Percentiles rank a stretch among this genome's conserved stretches.
These are phyloP conservation scores for Atkinsonella hypoxylon DNA, from an alignment of 2,329 filamentous ascomycete genomes.

Conservation along the genomic window DNA sequence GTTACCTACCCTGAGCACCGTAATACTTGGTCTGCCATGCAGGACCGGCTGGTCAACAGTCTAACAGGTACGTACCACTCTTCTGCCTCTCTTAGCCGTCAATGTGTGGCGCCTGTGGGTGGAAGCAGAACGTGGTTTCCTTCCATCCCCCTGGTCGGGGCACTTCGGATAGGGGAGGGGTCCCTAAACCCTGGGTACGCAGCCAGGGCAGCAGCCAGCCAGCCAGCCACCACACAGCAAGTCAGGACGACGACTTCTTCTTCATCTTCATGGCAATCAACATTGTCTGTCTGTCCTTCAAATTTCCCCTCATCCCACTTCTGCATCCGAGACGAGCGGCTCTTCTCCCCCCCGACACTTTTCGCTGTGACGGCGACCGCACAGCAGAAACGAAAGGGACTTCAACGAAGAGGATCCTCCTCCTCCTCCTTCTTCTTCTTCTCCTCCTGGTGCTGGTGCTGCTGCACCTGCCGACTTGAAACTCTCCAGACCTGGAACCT, in stretches of 20 bases:
- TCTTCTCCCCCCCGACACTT: not conserved
- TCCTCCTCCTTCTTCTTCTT: conserved; percentile 1
- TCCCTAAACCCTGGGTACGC: too few species aligned
- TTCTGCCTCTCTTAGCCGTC: too few species aligned
- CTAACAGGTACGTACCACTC: too few species aligned
- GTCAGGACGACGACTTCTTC: not conserved
- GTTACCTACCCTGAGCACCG: too few species aligned
- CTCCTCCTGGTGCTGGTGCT: not conserved
- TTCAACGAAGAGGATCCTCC: not conserved
- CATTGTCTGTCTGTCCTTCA: not conserved
- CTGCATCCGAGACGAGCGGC: conserved; percentile 1
- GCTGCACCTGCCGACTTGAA: conserved; percentile 5
- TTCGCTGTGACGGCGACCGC: not conserved
- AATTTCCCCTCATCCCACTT: not conserved
- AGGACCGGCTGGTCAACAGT: too few species aligned
- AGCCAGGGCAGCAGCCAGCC: not conserved
- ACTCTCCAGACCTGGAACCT: conserved; percentile 7
- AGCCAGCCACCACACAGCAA: not conserved
- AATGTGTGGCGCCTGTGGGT: not conserved
- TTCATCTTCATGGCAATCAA: not conserved
- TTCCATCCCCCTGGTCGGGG: not conserved
- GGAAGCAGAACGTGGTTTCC: not conserved
- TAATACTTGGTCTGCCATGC: too few species aligned
- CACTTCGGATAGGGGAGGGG: not conserved
- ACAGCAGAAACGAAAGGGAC: not conserved